A percentile compares a stretch with the other conserved stretches of the same genome.
These are phyloP conservation scores for Termitomyces sp. DNA, from an alignment of 768 basidiomycete genomes.

Conservation along the genomic window DNA sequence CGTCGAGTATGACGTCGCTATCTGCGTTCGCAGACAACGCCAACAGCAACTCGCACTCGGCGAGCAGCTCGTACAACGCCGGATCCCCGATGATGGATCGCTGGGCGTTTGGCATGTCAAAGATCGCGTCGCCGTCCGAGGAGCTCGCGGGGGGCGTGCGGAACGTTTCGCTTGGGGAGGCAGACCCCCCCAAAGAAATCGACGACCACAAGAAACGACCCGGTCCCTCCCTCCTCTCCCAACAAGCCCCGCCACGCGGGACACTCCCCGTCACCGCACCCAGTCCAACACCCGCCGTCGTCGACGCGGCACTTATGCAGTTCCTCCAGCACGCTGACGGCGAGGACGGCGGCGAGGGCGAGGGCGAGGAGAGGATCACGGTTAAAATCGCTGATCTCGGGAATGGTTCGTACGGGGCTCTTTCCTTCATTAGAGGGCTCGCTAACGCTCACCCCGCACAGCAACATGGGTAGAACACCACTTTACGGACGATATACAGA, in stretches of 20 bases:
- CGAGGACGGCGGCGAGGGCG: conserved; percentile 17
- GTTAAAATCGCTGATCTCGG: conserved; percentile 99
- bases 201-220: background rate
- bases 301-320: conserved; percentile 15
- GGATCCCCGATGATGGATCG: conserved; percentile 67
- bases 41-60: background rate
- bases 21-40: conserved; percentile 12
- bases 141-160: conserved; percentile 32
- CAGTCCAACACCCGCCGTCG: too few relatives aligned
- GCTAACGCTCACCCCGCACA: conserved; percentile 18
- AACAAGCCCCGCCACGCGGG: conserved; percentile 21
- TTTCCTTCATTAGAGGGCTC: too few relatives aligned
- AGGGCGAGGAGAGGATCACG: conserved; percentile 67
- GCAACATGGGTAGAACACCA: conserved; percentile 93
- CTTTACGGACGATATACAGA: conserved; percentile 98
- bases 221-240: conserved; percentile 73
- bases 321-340: background rate
- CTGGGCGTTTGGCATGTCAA: conserved; percentile 90
- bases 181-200: background rate
- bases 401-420: conserved; percentile 57
- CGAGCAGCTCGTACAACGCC: conserved; percentile 42
- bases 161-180: conserved; percentile 31
- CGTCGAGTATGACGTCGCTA: conserved; percentile 44
- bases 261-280: background rate
- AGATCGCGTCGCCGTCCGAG: conserved; percentile 39